Evolutionary conservation across 106 monocot genomes (phyloP).

Genomic region (Dendrobium catenatum): DNA sequence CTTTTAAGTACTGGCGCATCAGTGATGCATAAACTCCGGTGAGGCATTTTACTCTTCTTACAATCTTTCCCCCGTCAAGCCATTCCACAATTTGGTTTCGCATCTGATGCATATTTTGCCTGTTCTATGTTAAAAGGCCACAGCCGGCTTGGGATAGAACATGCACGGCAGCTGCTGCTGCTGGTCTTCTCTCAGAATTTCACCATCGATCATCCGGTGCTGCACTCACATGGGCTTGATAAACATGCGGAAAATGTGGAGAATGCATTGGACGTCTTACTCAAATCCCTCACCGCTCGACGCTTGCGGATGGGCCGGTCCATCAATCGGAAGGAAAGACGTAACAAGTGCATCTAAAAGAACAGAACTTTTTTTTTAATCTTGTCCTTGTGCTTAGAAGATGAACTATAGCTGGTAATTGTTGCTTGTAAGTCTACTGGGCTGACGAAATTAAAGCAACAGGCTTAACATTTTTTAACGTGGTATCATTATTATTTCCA

Average conservation of each 20-base stretch:
- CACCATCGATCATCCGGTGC: slow-evolving; percentile 27
- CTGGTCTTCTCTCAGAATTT: slow-evolving; percentile 77
- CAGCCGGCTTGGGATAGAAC: slow-evolving; percentile 94
- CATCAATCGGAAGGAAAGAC: slow-evolving; percentile 44
- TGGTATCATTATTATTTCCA: too few relatives aligned
- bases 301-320: slow-evolving; percentile 68
- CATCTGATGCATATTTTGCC: background rate
- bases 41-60: background rate
- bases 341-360: slow-evolving; percentile 31
- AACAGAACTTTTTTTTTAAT: too few relatives aligned
- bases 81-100: background rate
- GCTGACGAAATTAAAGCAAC: too few relatives aligned
- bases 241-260: slow-evolving; percentile 73
- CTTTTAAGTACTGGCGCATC: slow-evolving; percentile 56
- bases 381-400: too few relatives aligned
- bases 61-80: background rate
- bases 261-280: slow-evolving; percentile 46
- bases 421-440: too few relatives aligned
- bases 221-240: slow-evolving; percentile 34
- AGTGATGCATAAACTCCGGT: slow-evolving; percentile 89
- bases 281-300: slow-evolving; percentile 54
- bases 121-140: slow-evolving; percentile 35
- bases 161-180: slow-evolving; percentile 92
- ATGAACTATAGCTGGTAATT: too few relatives aligned
- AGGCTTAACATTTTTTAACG: too few relatives aligned